A percentile compares a stretch with the other conserved stretches of the same genome.
phyloP scores from a whole-genome alignment of 441 rosid genomes.

The Brassica balearica region DNA sequence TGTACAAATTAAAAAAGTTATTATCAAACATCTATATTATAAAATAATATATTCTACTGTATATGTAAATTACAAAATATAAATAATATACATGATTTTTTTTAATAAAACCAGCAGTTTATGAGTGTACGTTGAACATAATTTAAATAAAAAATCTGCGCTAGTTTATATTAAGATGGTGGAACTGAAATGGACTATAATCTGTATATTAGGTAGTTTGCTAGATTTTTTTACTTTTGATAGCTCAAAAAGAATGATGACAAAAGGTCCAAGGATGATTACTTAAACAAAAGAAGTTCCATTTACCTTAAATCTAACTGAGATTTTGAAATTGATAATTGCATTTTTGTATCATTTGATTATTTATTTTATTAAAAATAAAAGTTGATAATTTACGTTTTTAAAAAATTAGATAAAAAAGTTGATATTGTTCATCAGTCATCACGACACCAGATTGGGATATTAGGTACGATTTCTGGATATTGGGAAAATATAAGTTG shows the following conservation, averaged over 20 bases:
- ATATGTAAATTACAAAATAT: too few relatives aligned
- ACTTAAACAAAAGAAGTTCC: background rate
- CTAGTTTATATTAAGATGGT: too few relatives aligned
- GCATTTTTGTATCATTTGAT: background rate
- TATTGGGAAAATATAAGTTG: background rate
- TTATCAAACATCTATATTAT: too few relatives aligned
- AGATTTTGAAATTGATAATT: background rate
- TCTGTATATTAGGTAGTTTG: background rate
- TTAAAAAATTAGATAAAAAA: background rate
- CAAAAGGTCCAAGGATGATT: background rate
- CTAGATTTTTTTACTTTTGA: background rate
- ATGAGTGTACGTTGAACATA: too few relatives aligned
- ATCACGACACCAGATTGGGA: constrained; percentile 23
- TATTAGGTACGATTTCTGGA: constrained; percentile 35
- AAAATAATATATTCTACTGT: too few relatives aligned
- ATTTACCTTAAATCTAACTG: background rate
- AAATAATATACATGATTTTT: too few relatives aligned
- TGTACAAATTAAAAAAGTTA: too few relatives aligned
- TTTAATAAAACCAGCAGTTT: too few relatives aligned
- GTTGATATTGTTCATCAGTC: constrained; percentile 1
- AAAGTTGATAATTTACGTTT: background rate
- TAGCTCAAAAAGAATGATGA: background rate
- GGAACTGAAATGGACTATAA: background rate
- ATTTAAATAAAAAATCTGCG: too few relatives aligned
- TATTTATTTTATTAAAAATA: constrained; percentile 1